phyloP scores from a whole-genome alignment of 768 basidiomycete species.

The Cystofilobasidium bisporidii region DNA sequence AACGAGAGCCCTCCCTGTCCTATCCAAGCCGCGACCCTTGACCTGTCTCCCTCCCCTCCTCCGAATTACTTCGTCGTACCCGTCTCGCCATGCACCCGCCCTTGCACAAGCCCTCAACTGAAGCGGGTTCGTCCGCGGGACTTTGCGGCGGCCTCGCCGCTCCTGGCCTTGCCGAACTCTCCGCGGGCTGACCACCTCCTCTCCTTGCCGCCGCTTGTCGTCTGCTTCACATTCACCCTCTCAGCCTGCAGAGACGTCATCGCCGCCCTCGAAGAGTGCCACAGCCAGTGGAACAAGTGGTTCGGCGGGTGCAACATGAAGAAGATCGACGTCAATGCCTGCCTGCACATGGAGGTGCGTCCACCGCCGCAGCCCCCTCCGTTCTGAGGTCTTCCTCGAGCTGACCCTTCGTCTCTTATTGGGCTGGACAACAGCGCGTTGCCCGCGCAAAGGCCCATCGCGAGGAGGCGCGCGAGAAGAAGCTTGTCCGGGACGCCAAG shows the following conservation, averaged over 20 bases:
- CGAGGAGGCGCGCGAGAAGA: constrained; percentile 16
- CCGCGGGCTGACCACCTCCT: not conserved
- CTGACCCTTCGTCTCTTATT: not conserved
- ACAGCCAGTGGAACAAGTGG: constrained; percentile 16
- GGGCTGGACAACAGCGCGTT: not conserved
- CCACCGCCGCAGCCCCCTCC: not conserved
- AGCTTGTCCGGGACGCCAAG: constrained; percentile 32
- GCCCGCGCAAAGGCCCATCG: constrained; percentile 1
- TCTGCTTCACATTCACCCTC: no score
- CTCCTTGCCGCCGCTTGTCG: not conserved
- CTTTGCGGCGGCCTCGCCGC: not conserved
- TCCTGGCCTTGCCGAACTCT: not conserved
- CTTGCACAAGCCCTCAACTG: constrained; percentile 21
- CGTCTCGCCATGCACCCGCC: constrained; percentile 16
- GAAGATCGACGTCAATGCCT: constrained; percentile 16
- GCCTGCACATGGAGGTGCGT: constrained; percentile 21
- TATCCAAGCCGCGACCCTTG: no score
- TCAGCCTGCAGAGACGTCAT: constrained; percentile 25
- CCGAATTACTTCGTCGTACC: not conserved
- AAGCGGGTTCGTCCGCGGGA: constrained; percentile 14
- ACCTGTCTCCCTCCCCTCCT: not conserved
- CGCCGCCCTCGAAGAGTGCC: constrained; percentile 20
- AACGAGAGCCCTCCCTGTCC: no score
- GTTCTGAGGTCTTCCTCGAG: not conserved
- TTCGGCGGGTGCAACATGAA: constrained; percentile 23